Evolutionary conservation across 805 yeast species (phyloP).

Genomic region (Komagataella pseudopastoris): DNA sequence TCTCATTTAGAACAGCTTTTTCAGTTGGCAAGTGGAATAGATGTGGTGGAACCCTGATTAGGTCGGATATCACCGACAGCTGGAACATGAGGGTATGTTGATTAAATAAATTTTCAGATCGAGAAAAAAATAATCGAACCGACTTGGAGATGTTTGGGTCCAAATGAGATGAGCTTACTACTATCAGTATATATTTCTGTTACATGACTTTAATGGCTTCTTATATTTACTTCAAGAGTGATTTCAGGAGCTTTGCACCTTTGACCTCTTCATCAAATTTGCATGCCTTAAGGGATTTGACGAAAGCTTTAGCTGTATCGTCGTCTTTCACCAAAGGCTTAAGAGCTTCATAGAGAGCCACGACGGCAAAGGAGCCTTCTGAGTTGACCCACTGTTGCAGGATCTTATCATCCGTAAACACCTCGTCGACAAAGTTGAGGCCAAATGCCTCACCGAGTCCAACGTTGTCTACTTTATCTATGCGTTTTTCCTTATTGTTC

Average conservation of each 20-base stretch:
- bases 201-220: not conserved
- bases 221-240: not conserved
- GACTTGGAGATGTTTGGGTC: not conserved
- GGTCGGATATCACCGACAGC: conserved; percentile 66
- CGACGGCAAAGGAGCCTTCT: conserved; percentile 70
- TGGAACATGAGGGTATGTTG: conserved; percentile 51
- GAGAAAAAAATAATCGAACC: not conserved
- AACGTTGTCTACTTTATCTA: conserved; percentile 27
- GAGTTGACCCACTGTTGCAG: conserved; percentile 57
- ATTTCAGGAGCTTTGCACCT: conserved; percentile 40
- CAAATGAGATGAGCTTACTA: not conserved
- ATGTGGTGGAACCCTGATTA: conserved; percentile 81
- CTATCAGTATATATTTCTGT: not conserved
- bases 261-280: conserved; percentile 36
- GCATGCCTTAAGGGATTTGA: conserved; percentile 37
- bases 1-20: conserved; percentile 64
- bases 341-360: conserved; percentile 63
- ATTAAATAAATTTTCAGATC: not conserved
- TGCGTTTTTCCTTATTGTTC: conserved; percentile 48
- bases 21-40: conserved; percentile 61
- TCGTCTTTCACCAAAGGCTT: conserved; percentile 24
- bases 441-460: conserved; percentile 53
- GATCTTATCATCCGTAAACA: conserved; percentile 36
- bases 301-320: conserved; percentile 28
- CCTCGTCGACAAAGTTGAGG: conserved; percentile 25